phyloP scores from a whole-genome alignment of 768 basidiomycete genomes.

The Auricularia cornea region DNA sequence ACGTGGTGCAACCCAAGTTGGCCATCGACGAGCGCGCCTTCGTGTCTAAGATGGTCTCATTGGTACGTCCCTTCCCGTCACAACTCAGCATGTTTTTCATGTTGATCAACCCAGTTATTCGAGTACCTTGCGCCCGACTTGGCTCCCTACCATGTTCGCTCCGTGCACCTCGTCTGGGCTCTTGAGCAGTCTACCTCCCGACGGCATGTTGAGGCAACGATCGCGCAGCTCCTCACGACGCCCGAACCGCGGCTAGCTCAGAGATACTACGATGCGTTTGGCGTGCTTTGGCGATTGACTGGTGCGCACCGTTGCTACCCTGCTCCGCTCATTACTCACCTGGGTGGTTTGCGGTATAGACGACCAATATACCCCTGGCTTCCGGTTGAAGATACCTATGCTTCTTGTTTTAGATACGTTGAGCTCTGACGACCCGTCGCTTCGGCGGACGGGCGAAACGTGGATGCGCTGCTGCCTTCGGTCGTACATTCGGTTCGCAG shows the following conservation, averaged over 20 bases:
- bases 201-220: slow-evolving; percentile 62
- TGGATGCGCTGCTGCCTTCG: slow-evolving; percentile 96
- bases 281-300: slow-evolving; percentile 83
- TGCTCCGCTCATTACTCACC: neutral
- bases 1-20: slow-evolving; percentile 43
- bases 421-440: slow-evolving; percentile 61
- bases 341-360: slow-evolving; percentile 37
- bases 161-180: slow-evolving; percentile 76
- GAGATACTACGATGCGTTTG: slow-evolving; percentile 78
- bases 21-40: slow-evolving; percentile 46
- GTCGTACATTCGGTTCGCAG: slow-evolving; percentile 74
- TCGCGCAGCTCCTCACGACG: slow-evolving; percentile 64
- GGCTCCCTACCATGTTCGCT: slow-evolving; percentile 70
- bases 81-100: slow-evolving; percentile 5
- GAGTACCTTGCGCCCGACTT: slow-evolving; percentile 60
- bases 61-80: slow-evolving; percentile 23
- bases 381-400: slow-evolving; percentile 76
- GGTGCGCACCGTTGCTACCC: slow-evolving; percentile 36
- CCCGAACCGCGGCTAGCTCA: slow-evolving; percentile 37
- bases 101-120: slow-evolving; percentile 42
- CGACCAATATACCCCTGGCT: slow-evolving; percentile 73
- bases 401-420: slow-evolving; percentile 80
- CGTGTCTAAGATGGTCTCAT: slow-evolving; percentile 52
- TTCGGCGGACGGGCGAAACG: slow-evolving; percentile 79
- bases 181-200: slow-evolving; percentile 48